These are phyloP conservation scores for Achaetomium macrosporum DNA, from an alignment of 2,329 filamentous ascomycete genomes.

Conservation along the genomic window DNA sequence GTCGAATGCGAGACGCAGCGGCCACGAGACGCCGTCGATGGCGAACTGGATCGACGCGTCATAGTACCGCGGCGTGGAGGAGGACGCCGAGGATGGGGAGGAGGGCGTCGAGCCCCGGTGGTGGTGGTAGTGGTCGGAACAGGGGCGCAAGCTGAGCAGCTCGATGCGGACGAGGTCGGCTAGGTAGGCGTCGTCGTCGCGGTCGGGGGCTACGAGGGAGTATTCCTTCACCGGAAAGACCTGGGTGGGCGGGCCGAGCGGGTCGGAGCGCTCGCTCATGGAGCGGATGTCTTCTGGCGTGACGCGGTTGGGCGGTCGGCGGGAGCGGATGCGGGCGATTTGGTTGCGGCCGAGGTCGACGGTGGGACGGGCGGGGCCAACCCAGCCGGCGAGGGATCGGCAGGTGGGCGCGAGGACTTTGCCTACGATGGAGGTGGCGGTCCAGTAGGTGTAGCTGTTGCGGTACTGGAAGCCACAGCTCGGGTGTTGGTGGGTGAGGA, in stretches of 20 bases:
- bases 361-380: conserved; percentile 65
- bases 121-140: conserved; percentile 18
- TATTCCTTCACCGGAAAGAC: conserved; percentile 64
- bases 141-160: conserved; percentile 53
- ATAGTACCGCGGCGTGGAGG: conserved; percentile 41
- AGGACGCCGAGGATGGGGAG: conserved; percentile 29
- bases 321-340: conserved; percentile 62
- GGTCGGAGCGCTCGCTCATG: conserved; percentile 63
- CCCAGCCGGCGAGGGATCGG: conserved; percentile 64
- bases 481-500: conserved; percentile 62
- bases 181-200: conserved; percentile 41
- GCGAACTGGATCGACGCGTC: conserved; percentile 60
- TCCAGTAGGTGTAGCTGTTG: conserved; percentile 70
- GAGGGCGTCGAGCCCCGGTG: neutral
- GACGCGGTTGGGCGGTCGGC: conserved; percentile 50
- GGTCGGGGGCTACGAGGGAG: conserved; percentile 51
- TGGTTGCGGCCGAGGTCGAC: conserved; percentile 61
- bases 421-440: conserved; percentile 63
- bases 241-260: conserved; percentile 58
- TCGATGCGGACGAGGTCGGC: conserved; percentile 65
- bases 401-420: conserved; percentile 71
- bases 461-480: conserved; percentile 72
- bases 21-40: conserved; percentile 58
- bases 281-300: conserved; percentile 54
- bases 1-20: conserved; percentile 56